These are phyloP conservation scores for Avena eriantha DNA, from an alignment of 176 grass and related monocot species.

Conservation along the genomic window DNA sequence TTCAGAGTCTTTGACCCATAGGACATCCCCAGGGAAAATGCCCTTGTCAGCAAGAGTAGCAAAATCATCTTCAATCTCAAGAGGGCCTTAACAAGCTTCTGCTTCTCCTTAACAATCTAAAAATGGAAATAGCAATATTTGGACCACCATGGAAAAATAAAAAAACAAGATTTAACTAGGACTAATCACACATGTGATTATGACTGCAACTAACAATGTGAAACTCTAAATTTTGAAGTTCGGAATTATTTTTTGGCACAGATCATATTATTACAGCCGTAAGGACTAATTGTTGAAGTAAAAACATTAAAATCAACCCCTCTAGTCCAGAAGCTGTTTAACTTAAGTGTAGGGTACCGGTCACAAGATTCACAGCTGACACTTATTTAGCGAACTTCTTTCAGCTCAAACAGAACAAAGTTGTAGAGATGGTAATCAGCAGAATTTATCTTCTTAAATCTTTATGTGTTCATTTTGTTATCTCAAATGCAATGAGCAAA, in stretches of 20 bases:
- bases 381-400: neutral
- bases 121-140: slow-evolving; percentile 49
- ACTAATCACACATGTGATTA: neutral
- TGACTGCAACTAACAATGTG: neutral
- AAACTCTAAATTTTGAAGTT: neutral
- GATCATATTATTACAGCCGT: neutral
- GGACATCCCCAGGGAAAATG: slow-evolving; percentile 94
- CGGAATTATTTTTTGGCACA: neutral
- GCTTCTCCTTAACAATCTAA: slow-evolving; percentile 99
- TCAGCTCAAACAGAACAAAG: neutral
- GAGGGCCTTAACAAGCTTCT: slow-evolving; percentile 89
- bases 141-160: neutral
- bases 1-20: slow-evolving; percentile 91
- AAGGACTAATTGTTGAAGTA: neutral
- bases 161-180: slow-evolving; percentile 2
- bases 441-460: neutral
- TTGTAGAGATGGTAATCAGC: neutral
- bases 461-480: slow-evolving; percentile 14
- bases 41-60: slow-evolving; percentile 87
- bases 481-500: neutral
- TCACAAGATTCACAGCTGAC: slow-evolving; percentile 6
- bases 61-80: slow-evolving; percentile 86
- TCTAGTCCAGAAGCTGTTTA: neutral
- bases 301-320: neutral
- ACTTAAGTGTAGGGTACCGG: neutral